These are phyloP conservation scores for Phyllosticta capitalensis DNA, from an alignment of 2,329 filamentous ascomycete genomes.

Conservation along the genomic window DNA sequence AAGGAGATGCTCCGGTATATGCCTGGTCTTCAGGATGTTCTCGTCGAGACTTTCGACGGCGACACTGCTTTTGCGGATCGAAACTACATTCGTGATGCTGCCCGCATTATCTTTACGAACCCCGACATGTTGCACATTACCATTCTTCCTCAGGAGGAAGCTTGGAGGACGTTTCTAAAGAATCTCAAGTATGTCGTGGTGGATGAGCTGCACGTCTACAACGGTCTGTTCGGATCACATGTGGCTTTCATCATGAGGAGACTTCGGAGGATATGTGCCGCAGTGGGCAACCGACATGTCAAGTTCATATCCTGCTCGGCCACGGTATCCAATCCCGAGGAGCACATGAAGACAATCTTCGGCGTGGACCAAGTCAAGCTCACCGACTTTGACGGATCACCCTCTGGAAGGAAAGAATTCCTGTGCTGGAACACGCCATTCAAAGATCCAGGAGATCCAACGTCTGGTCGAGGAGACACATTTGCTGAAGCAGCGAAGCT, in stretches of 20 bases:
- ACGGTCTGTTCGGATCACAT: constrained; percentile 87
- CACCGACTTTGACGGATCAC: constrained; percentile 86
- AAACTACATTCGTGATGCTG: constrained; percentile 75
- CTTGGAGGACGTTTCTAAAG: constrained; percentile 80
- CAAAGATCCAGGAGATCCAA: constrained; percentile 78
- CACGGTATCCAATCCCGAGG: constrained; percentile 82
- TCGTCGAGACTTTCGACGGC: constrained; percentile 92
- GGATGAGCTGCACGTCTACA: constrained; percentile 90
- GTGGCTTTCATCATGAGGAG: constrained; percentile 92
- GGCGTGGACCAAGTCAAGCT: constrained; percentile 72
- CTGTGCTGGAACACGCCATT: constrained; percentile 96
- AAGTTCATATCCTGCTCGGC: constrained; percentile 95
- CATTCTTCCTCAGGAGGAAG: constrained; percentile 82
- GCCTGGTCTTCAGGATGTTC: constrained; percentile 59
- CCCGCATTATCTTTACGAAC: constrained; percentile 91
- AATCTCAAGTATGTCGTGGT: constrained; percentile 81
- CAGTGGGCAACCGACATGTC: constrained; percentile 74
- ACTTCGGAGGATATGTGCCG: constrained; percentile 76
- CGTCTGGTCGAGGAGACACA: constrained; percentile 74
- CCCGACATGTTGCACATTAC: constrained; percentile 96
- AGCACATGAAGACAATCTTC: constrained; percentile 93
- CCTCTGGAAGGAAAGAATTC: constrained; percentile 87
- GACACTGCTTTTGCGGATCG: constrained; percentile 79
- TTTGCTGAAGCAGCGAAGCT: constrained; percentile 79
- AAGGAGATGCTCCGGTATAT: constrained; percentile 78